A percentile compares a stretch with the other conserved stretches of the same genome.
Evolutionary conservation across 805 yeast species (phyloP).

Genomic region (Lipomyces mesembrius): DNA sequence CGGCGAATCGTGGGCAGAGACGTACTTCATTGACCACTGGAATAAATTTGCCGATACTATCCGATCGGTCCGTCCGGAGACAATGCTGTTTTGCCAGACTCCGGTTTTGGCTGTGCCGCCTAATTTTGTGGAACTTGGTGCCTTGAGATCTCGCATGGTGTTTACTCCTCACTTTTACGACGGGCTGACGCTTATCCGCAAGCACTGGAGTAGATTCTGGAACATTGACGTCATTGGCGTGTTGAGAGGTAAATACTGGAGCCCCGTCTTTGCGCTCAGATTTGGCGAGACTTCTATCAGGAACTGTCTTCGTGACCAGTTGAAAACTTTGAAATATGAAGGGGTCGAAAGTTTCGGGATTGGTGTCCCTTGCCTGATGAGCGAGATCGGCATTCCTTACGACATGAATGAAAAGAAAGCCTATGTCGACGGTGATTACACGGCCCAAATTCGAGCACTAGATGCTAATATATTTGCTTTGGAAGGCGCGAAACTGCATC

Average conservation of each 20-base stretch:
- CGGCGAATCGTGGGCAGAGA: constrained; percentile 63
- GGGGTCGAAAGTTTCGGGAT: constrained; percentile 64
- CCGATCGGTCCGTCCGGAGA: constrained; percentile 51
- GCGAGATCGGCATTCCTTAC: constrained; percentile 97
- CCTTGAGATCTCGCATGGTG: constrained; percentile 68
- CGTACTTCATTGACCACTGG: constrained; percentile 68
- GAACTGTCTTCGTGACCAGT: constrained; percentile 69
- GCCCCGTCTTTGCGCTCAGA: constrained; percentile 70
- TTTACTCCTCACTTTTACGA: constrained; percentile 93
- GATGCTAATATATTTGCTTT: constrained; percentile 82
- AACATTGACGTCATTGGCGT: constrained; percentile 91
- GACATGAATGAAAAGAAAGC: constrained; percentile 88
- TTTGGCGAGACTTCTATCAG: constrained; percentile 77
- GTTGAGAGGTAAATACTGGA: constrained; percentile 72
- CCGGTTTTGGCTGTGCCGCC: constrained; percentile 86
- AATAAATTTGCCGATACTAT: constrained; percentile 54
- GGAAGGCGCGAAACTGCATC: constrained; percentile 72
- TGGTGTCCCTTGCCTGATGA: constrained; percentile 71
- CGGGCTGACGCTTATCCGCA: constrained; percentile 90
- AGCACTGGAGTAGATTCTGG: constrained; percentile 79
- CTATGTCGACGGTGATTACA: constrained; percentile 66
- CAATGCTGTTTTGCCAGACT: constrained; percentile 72
- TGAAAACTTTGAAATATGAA: constrained; percentile 68
- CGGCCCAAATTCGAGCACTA: constrained; percentile 76
- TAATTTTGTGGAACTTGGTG: constrained; percentile 53